Base-by-base conservation (phyloP, 2,329 filamentous ascomycete species). In the Penicillium brevicompactum region DNA sequence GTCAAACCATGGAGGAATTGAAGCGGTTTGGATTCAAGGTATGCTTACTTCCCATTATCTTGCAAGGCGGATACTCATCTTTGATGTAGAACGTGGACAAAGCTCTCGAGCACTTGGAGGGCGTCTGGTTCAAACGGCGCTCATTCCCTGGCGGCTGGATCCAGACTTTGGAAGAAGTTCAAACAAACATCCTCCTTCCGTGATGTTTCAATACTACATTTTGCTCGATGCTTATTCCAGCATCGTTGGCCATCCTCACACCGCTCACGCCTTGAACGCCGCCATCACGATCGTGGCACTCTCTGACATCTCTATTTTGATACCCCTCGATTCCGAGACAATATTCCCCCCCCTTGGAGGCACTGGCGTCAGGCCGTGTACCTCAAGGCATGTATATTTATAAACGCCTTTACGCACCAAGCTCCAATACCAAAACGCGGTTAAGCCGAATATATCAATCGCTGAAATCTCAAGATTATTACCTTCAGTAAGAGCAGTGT, bases 131-230 rank as follows among this genome's bases (percentile, higher is more conserved):
- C 52, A 70, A 70, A 45, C 65, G 65, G 48, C 68, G 67, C 14
- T 56, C 67, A 3, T 72, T 71, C 46, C 70, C 69, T 5, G 63
- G 67, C 11, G 70, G 68, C 5, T 72, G 70, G 70, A 60, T 65
- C 2, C 65, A 69, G 37, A 68, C 63, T 2, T 63, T 72, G 62
- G 65, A 71, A 30, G 69, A 72, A 42, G 60, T 71, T 10, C 68
- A 70, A 40, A 67, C 69, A 2, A 67, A 68, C 37, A 69, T 72
- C 40, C 65, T 71, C 11, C 59, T 72, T 27, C 70, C 69, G 4
- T 72, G 41, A 65, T 30, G 5, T 10, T 7, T 6, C 3, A 37
- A 14, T 37, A 6, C 34, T n/a, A 13, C 34, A 37, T 37, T 37
- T n/a, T 7, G 14, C 13, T n/a, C n/a, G 13, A n/a, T 34, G n/a